Base-by-base conservation (phyloP, 2,329 filamentous ascomycete species). In the Waltergamsia citrina region DNA sequence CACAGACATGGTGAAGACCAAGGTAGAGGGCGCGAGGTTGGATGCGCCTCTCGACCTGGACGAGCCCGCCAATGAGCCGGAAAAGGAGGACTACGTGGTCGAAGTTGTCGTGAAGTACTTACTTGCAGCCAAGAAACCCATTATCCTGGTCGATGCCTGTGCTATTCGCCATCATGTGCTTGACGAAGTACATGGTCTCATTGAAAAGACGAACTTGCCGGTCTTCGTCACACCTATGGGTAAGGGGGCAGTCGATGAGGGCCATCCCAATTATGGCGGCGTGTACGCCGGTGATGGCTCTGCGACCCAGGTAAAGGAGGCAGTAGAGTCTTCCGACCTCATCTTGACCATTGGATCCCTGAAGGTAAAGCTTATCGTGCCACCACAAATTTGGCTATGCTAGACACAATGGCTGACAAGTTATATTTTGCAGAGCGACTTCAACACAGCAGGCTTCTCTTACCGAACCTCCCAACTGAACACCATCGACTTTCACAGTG, bases 161-260 rank as follows among this genome's bases (percentile, higher is more conserved):
- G 81, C 85, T 9, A 78, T 87, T 42, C 77, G 85, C 22, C 83
- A 92, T 50, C 69, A 79, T 27, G 81, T 82, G 12, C 56, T 88
- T 2, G 56, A 74, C 1, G 85, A 92, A 54, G 77, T 86, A 14
- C 76, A 84, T 44, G 71, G 74, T 7, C 64, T 94, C 12, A 63
- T 93, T 33, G 66, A 79, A 39, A 84, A 80, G 55, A 84, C 84
- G 1, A 67, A 74, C 4, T 63, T 94, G 7, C 86, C 87, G 5
- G 81, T 84, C 0, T 93, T 92, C 46, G 83, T 88, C n/a, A 82
- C 85, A 0, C 85, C 86, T 3, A 93, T 93, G 82, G 86, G 86
- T 30, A 94, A 94, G 61, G 75, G 85, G 14, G 82, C 83, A 15
- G 72, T 94, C 30, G 72, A 92, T 47, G 86, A 94, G 56, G 72